These are phyloP conservation scores for Penicillium coprophilum DNA, from an alignment of 495 filamentous ascomycete genomes.

Conservation along the genomic window DNA sequence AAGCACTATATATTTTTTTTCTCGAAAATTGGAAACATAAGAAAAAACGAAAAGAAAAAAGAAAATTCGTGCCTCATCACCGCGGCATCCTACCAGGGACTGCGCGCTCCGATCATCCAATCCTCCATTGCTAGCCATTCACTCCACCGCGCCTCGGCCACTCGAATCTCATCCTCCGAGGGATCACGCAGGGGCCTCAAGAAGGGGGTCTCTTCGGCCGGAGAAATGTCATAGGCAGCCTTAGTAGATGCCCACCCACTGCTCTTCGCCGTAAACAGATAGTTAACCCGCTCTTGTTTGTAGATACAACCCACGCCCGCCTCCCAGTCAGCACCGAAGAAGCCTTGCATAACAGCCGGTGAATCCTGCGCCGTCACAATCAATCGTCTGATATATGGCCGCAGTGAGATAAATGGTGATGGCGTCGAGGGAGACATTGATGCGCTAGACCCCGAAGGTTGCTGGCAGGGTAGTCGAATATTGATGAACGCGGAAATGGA, in stretches of 20 bases:
- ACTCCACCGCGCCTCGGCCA: conserved; percentile 78
- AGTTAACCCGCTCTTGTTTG: conserved; percentile 86
- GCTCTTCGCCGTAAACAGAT: conserved; percentile 93
- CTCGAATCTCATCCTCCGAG: conserved; percentile 73
- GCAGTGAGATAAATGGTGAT: conserved; percentile 59
- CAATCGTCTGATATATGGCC: conserved; percentile 86
- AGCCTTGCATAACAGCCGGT: conserved; percentile 72
- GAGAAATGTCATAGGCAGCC: conserved; percentile 77
- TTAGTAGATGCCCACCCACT: conserved; percentile 86
- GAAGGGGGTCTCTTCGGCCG: conserved; percentile 80
- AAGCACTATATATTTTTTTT: conserved; percentile 1
- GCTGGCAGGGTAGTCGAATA: conserved; percentile 56
- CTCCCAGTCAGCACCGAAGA: conserved; percentile 86
- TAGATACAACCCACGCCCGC: conserved; percentile 74
- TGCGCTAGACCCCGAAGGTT: conserved; percentile 18
- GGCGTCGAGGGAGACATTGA: conserved; percentile 12
- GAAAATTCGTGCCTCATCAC: conserved; percentile 29
- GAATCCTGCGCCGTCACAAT: conserved; percentile 86
- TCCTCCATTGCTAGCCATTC: conserved; percentile 94
- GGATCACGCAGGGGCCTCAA: conserved; percentile 72
- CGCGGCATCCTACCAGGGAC: conserved; percentile 43
- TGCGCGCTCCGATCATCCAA: conserved; percentile 81
- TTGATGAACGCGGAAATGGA: conserved; percentile 90
- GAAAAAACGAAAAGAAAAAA: conserved; percentile 23
- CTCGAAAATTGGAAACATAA: neutral